phyloP scores from a whole-genome alignment of 1,284 basidiomycete species.

The Ganoderma lingzhi region DNA sequence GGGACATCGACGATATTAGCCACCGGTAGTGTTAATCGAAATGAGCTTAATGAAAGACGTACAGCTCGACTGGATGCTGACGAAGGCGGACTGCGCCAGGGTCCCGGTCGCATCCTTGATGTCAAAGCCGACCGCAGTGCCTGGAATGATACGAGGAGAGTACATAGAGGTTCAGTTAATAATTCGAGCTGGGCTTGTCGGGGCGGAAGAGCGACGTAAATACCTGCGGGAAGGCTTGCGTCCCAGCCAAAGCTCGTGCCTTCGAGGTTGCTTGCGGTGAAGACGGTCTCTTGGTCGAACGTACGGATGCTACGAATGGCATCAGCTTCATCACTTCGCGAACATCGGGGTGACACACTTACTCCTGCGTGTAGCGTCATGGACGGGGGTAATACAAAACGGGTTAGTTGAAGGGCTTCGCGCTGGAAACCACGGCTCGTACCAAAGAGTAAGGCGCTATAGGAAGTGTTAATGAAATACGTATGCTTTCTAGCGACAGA shows the following conservation, averaged over 20 bases:
- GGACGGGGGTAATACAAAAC: neutral
- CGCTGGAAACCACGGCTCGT: neutral
- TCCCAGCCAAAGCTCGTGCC: constrained; percentile 3
- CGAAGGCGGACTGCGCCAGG: neutral
- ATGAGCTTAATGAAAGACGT: neutral
- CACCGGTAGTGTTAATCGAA: neutral
- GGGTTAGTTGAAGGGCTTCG: neutral
- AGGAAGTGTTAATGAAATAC: neutral
- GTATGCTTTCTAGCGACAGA: neutral
- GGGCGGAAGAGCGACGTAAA: neutral
- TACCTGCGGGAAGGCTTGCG: neutral
- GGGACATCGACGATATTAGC: neutral
- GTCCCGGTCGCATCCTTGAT: neutral
- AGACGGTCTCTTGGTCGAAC: neutral
- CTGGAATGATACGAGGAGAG: neutral
- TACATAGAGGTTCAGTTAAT: neutral
- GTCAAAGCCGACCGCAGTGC: neutral
- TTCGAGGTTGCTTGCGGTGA: neutral
- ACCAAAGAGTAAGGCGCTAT: neutral
- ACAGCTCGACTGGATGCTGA: neutral
- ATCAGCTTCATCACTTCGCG: neutral
- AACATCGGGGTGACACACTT: neutral
- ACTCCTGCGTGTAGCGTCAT: neutral
- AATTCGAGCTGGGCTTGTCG: no score
- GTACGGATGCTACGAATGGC: neutral